Evolutionary conservation across 2,329 filamentous ascomycete genomes (phyloP).

Genomic region (Blumeriella jaapii): DNA sequence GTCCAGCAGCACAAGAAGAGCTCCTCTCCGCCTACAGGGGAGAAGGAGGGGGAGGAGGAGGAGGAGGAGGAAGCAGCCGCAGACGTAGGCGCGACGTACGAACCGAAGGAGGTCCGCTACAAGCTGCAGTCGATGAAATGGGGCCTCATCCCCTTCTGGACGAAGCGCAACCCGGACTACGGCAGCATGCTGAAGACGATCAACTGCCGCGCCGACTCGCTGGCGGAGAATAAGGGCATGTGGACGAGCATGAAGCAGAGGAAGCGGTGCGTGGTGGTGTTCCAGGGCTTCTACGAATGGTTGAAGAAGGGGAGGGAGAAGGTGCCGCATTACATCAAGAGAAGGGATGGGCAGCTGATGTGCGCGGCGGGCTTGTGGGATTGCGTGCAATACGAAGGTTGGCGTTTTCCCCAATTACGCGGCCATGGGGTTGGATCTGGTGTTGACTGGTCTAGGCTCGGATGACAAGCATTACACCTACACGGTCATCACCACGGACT

Average conservation of each 20-base stretch:
- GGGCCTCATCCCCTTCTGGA: conserved; percentile 92
- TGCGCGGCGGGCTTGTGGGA: conserved; percentile 91
- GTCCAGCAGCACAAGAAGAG: conserved; percentile 16
- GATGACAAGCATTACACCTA: conserved; percentile 73
- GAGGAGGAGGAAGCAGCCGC: conserved; percentile 14
- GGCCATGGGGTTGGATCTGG: neutral
- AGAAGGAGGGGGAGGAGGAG: conserved; percentile 21
- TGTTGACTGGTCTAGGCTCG: conserved; percentile 31
- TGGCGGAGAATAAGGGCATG: conserved; percentile 66
- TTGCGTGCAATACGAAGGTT: conserved; percentile 68
- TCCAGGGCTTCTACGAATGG: conserved; percentile 96
- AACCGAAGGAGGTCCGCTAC: conserved; percentile 41
- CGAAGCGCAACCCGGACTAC: conserved; percentile 70
- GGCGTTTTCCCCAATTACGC: neutral
- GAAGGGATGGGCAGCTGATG: conserved; percentile 69
- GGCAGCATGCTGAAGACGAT: conserved; percentile 74
- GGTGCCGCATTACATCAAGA: conserved; percentile 71
- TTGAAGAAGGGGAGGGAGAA: conserved; percentile 73
- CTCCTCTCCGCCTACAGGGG: too few species aligned
- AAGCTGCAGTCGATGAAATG: conserved; percentile 91
- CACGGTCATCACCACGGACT: conserved; percentile 84
- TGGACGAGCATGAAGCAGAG: conserved; percentile 85
- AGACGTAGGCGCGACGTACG: conserved; percentile 10
- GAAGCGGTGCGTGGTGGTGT: conserved; percentile 79
- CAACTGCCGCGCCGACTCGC: conserved; percentile 85